A percentile compares a stretch with the other conserved stretches of the same genome.
Conservation (phyloP, 345 rosid genomes). For the Gossypium sturtianum region DNA sequence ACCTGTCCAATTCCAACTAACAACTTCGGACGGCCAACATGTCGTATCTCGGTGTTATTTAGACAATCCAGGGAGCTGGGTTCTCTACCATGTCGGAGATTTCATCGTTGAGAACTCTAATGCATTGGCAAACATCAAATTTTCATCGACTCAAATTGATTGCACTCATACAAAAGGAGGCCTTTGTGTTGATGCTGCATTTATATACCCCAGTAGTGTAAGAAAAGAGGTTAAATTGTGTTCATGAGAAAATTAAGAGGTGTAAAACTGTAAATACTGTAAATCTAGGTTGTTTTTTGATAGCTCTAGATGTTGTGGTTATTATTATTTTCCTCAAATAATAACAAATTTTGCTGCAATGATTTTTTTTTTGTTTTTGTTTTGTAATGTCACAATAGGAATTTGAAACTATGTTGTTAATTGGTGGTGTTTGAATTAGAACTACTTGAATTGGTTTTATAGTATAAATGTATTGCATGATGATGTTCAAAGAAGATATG, state of each 20-base stretch:
- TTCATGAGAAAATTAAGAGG: slow-evolving; percentile 4
- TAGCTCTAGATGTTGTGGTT: background rate
- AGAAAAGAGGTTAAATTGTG: slow-evolving; percentile 36
- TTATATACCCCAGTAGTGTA: slow-evolving; percentile 46
- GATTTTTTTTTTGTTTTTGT: too few relatives aligned
- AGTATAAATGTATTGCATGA: background rate
- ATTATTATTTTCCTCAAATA: too few relatives aligned
- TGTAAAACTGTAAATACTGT: slow-evolving; percentile 12
- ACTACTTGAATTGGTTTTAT: background rate
- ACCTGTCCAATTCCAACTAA: slow-evolving; percentile 70
- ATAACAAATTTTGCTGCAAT: too few relatives aligned
- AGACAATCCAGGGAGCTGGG: slow-evolving; percentile 59
- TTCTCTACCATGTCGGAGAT: slow-evolving; percentile 69
- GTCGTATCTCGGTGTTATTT: slow-evolving; percentile 46
- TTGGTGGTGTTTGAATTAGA: background rate
- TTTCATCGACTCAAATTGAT: slow-evolving; percentile 78
- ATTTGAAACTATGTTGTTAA: background rate
- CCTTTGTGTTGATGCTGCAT: slow-evolving; percentile 61
- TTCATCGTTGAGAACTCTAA: slow-evolving; percentile 42
- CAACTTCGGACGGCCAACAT: slow-evolving; percentile 66
- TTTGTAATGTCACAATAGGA: background rate
- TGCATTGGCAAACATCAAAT: slow-evolving; percentile 35
- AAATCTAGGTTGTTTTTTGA: background rate
- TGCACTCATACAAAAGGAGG: slow-evolving; percentile 98
- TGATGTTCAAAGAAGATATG: background rate